A percentile compares a stretch with the other conserved stretches of the same genome.
Conservation (phyloP, 108 stramenopile species). For the Seminavis robusta region DNA sequence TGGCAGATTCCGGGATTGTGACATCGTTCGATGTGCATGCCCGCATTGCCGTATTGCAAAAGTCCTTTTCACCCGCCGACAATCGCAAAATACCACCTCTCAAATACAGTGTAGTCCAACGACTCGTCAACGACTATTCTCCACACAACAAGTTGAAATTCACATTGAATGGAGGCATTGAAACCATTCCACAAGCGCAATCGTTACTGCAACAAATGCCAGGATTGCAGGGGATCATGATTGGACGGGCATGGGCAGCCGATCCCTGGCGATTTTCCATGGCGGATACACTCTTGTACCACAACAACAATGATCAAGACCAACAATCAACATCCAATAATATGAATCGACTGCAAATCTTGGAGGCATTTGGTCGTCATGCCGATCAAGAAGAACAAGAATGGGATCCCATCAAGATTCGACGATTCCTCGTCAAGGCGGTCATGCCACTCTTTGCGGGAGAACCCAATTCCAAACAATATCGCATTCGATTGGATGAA, state of each 20-base stretch:
- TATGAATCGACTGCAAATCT: constrained; percentile 69
- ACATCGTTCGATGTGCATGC: constrained; percentile 96
- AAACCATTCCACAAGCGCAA: constrained; percentile 61
- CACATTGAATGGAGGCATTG: constrained; percentile 85
- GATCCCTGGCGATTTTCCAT: constrained; percentile 88
- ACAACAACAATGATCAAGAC: neutral
- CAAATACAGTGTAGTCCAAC: constrained; percentile 72
- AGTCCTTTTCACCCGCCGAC: constrained; percentile 89
- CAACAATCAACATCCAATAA: constrained; percentile 6
- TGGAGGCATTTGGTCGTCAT: constrained; percentile 65
- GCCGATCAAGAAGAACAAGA: constrained; percentile 61
- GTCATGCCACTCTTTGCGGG: constrained; percentile 77
- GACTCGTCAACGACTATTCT: constrained; percentile 73
- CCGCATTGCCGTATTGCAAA: constrained; percentile 90
- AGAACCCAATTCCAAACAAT: constrained; percentile 80
- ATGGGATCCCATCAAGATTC: constrained; percentile 62
- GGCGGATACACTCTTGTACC: constrained; percentile 69
- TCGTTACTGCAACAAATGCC: constrained; percentile 56
- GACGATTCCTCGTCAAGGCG: constrained; percentile 73
- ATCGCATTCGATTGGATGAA: constrained; percentile 77
- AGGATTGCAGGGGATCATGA: constrained; percentile 75
- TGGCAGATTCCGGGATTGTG: constrained; percentile 76
- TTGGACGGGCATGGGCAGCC: constrained; percentile 71
- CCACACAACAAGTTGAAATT: constrained; percentile 83
- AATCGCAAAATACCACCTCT: constrained; percentile 97